These are phyloP conservation scores for Poa pratensis DNA, from an alignment of 176 grass and related monocot genomes.

Conservation along the genomic window DNA sequence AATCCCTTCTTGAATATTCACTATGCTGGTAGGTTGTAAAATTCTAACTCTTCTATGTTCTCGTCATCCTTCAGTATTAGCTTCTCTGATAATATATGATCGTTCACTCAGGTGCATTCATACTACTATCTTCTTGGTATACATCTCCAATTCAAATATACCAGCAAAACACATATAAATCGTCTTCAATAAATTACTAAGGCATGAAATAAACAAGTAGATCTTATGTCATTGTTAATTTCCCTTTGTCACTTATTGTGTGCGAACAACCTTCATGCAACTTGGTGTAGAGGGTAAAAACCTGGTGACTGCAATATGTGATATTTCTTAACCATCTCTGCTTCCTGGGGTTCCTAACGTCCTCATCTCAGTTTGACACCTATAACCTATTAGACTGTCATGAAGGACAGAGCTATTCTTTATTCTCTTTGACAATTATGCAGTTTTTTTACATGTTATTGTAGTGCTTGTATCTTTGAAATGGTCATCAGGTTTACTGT, in stretches of 20 bases:
- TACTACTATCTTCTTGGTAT: background rate
- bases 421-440: background rate
- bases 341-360: background rate
- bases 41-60: constrained; percentile 33
- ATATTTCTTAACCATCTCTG: constrained; percentile 18
- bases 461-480: constrained; percentile 15
- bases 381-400: background rate
- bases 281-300: constrained; percentile 14
- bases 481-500: constrained; percentile 25
- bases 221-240: constrained; percentile 12
- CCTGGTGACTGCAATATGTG: background rate
- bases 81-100: constrained; percentile 28
- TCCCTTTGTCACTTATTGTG: background rate
- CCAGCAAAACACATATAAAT: background rate
- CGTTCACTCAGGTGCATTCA: background rate
- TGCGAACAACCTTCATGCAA: constrained; percentile 1
- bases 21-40: constrained; percentile 78
- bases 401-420: background rate
- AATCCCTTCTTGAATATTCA: constrained; percentile 91
- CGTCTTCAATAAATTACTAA: background rate
- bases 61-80: constrained; percentile 27
- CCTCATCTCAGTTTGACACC: background rate
- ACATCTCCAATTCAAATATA: constrained; percentile 6
- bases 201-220: constrained; percentile 11
- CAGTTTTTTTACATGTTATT: constrained; percentile 28